These are phyloP conservation scores for Fusarium sp. DNA, from an alignment of 2,329 filamentous ascomycete species.

Conservation along the genomic window DNA sequence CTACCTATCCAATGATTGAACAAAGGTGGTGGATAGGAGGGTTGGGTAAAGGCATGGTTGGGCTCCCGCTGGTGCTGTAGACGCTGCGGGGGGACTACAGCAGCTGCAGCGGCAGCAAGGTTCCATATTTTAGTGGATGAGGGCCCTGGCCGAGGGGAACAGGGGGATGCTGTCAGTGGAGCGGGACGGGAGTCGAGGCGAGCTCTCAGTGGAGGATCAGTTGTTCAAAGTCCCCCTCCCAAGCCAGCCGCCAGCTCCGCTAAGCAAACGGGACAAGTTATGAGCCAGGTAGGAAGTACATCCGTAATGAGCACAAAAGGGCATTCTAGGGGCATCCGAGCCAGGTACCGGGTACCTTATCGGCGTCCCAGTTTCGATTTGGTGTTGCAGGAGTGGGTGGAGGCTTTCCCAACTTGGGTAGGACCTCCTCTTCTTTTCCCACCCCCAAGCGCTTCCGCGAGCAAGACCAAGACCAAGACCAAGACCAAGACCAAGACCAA, in stretches of 20 bases:
- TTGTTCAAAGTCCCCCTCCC: constrained; percentile 25
- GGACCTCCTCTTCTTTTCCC: constrained; percentile 38
- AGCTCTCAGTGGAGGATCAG: constrained; percentile 34
- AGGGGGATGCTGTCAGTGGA: constrained; percentile 38
- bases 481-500: constrained; percentile 23
- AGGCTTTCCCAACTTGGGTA: constrained; percentile 34
- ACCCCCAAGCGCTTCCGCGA: constrained; percentile 34
- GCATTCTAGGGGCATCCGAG: no score
- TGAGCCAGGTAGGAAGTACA: constrained; percentile 29
- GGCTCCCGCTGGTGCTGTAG: constrained; percentile 1
- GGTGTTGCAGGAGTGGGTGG: constrained; percentile 19
- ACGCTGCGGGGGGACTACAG: constrained; percentile 16
- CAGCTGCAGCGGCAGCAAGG: constrained; percentile 17
- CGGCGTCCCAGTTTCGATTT: constrained; percentile 14
- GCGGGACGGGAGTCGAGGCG: constrained; percentile 32
- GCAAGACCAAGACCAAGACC: constrained; percentile 20
- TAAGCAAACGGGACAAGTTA: constrained; percentile 20
- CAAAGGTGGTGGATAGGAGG: constrained; percentile 10
- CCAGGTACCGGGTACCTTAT: constrained; percentile 23
- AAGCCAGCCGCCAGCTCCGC: constrained; percentile 18
- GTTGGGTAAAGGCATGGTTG: constrained; percentile 21
- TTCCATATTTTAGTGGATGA: constrained; percentile 27
- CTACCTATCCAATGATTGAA: constrained; percentile 12
- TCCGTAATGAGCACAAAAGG: not conserved
- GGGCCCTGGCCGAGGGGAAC: constrained; percentile 10